A percentile compares a stretch with the other conserved stretches of the same genome.
Conservation (phyloP, 225 moss, liverwort and hornwort species). For the Neckera pumila region DNA sequence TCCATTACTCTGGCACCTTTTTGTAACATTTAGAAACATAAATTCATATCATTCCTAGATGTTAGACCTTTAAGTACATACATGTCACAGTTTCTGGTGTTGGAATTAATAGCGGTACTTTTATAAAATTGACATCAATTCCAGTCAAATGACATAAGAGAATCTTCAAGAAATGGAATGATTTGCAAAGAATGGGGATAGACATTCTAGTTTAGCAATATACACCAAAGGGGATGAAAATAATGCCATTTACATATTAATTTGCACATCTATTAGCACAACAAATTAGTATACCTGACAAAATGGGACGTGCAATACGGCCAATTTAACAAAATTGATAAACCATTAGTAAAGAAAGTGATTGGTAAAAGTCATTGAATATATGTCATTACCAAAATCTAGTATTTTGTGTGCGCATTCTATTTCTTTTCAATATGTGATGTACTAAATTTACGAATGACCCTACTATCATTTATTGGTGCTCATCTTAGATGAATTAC, state of each 20-base stretch:
- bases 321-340: not conserved
- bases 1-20: not conserved
- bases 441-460: not conserved
- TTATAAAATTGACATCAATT: not conserved
- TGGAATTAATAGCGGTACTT: not conserved
- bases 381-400: not conserved
- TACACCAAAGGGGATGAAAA: not conserved
- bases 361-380: not conserved
- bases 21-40: not conserved
- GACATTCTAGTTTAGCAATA: not conserved
- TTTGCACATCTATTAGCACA: not conserved
- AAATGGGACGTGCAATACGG: not conserved
- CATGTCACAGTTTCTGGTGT: not conserved
- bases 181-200: not conserved
- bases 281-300: not conserved
- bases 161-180: not conserved
- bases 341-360: accelerated
- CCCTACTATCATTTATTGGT: not conserved
- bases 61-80: not conserved
- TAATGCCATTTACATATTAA: not conserved
- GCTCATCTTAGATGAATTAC: not conserved
- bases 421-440: not conserved
- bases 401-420: not conserved
- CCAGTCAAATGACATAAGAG: accelerated
- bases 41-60: not conserved